Evolutionary conservation across 495 filamentous ascomycete genomes (phyloP), one percentile per base, ranked within the genome.

Genomic region (Chaetomium fimeti): DNA sequence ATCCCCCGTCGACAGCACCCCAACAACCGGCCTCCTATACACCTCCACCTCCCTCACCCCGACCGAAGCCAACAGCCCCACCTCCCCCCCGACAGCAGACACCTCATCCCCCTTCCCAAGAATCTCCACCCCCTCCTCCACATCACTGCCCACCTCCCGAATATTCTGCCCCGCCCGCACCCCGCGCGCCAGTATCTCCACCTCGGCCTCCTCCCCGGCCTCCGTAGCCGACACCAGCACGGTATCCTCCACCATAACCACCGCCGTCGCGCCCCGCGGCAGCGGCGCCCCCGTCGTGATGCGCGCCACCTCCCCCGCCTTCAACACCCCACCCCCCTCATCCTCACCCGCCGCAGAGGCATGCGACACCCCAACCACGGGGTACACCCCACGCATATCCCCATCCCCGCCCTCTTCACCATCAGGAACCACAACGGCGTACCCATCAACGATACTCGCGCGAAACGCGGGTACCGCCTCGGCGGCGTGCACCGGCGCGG

Each of bases 231-330:
- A 84, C 45, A 81, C 85, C 13, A 98, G 75, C 2, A 85, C 77
- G 0, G 94, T 98, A 70, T 98, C 94, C 77, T 98, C 94, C 3
- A 98, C 94, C 95, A 98, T 98, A 24, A 97, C 89, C 18, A 98
- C 93, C 3, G 92, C 87, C 45, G 89, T 96, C 15, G 94, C 91
- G 5, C 93, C 91, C 0, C 87, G 85, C 5, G 95, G 94, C 2
- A 98, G 78, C 15, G 94, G 93, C 5, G 95, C 94, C 0, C 94
- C 94, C 0, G 94, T 98, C 2, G 94, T 98, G 66, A 98, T 96
- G 32, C 94, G 78, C 11, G 95, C 87, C 42, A 97, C 88, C 64
- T 92, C 84, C 0, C 93, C 93, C 49, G 81, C 80, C 48, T 87
- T 79, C 25, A 83, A 67, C 29, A 78, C 58, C 12, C 5, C n/a